Conservation (phyloP, 257 asterid species). For the Nicotiana paniculata region DNA sequence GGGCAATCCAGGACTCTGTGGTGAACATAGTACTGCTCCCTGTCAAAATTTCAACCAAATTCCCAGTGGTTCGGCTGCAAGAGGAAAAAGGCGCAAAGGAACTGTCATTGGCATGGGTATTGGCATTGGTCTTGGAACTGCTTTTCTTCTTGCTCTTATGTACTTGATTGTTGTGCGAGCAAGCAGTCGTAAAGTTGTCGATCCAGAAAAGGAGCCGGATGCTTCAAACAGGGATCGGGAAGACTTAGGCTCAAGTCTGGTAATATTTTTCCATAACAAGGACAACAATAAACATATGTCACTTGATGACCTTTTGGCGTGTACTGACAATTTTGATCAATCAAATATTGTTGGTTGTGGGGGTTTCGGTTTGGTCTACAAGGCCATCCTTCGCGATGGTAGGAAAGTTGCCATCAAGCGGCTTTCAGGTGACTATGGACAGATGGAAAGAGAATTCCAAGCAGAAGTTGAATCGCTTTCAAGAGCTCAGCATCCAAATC, state of each 20-base stretch:
- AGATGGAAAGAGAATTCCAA: constrained; percentile 68
- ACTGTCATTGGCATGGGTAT: constrained; percentile 40
- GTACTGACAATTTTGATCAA: constrained; percentile 60
- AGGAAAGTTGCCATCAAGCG: constrained; percentile 70
- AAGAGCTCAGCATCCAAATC: constrained; percentile 65
- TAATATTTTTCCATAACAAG: constrained; percentile 49
- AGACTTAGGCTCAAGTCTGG: constrained; percentile 43
- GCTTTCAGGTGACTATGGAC: constrained; percentile 62
- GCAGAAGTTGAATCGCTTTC: constrained; percentile 83
- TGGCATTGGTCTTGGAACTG: constrained; percentile 52
- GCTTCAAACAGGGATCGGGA: constrained; percentile 31
- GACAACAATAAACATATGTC: constrained; percentile 32
- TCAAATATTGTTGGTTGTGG: constrained; percentile 84
- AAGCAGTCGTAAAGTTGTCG: constrained; percentile 24
- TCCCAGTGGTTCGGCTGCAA: constrained; percentile 17
- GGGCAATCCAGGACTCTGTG: constrained; percentile 59
- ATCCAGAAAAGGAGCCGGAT: constrained; percentile 30
- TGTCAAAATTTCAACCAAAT: constrained; percentile 17
- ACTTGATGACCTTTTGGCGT: constrained; percentile 57
- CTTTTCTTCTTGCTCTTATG: constrained; percentile 31
- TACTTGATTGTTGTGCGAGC: constrained; percentile 32
- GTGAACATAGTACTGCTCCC: constrained; percentile 34
- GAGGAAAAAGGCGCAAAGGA: constrained; percentile 23
- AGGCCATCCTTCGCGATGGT: constrained; percentile 59
- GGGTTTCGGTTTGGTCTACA: constrained; percentile 78